A percentile compares a stretch with the other conserved stretches of the same genome.
Conservation (phyloP, 495 filamentous ascomycete genomes). For the Hypoxylon fragiforme region DNA sequence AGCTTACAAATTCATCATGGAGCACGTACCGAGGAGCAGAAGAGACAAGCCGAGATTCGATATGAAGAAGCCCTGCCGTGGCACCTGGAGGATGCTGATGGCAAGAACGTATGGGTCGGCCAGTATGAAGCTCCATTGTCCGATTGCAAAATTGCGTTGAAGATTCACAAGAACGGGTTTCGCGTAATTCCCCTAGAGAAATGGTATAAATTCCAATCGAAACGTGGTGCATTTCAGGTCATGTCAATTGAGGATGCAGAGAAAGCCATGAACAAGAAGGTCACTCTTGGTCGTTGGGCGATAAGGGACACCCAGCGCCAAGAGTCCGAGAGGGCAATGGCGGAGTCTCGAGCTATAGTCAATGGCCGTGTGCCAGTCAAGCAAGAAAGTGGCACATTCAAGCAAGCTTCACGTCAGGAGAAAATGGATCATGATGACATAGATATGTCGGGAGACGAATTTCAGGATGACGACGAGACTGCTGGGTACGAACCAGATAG, state of each 20-base stretch:
- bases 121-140: slow-evolving; percentile 85
- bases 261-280: slow-evolving; percentile 71
- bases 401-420: slow-evolving; percentile 53
- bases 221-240: slow-evolving; percentile 73
- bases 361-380: slow-evolving; percentile 52
- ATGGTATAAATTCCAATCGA: slow-evolving; percentile 89
- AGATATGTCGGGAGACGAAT: slow-evolving; percentile 59
- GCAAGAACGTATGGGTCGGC: slow-evolving; percentile 90
- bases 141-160: slow-evolving; percentile 72
- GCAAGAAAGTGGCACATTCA: slow-evolving; percentile 56
- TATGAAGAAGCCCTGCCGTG: slow-evolving; percentile 96
- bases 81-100: slow-evolving; percentile 95
- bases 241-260: slow-evolving; percentile 86
- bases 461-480: slow-evolving; percentile 80
- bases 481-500: slow-evolving; percentile 75
- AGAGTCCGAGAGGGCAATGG: slow-evolving; percentile 51
- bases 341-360: slow-evolving; percentile 51
- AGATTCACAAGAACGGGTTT: slow-evolving; percentile 68
- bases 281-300: slow-evolving; percentile 75
- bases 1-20: slow-evolving; percentile 56
- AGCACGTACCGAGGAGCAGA: slow-evolving; percentile 66
- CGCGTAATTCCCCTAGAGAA: slow-evolving; percentile 90
- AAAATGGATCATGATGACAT: slow-evolving; percentile 60
- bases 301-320: slow-evolving; percentile 65
- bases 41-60: slow-evolving; percentile 74